Evolutionary conservation across 2,329 filamentous ascomycete genomes (phyloP).

Genomic region (Colletotrichum sp.): DNA sequence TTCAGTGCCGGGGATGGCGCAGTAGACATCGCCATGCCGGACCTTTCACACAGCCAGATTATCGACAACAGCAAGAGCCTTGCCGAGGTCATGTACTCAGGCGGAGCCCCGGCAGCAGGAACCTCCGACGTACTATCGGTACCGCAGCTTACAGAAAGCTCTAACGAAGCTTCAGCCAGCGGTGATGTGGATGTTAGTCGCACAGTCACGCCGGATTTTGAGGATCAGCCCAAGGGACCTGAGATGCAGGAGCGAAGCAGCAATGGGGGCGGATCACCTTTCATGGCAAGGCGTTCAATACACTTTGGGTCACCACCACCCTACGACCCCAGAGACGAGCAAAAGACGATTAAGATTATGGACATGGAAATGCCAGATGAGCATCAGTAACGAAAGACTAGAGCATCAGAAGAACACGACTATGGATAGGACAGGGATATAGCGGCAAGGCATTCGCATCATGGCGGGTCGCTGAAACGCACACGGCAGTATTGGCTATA

Average conservation of each 20-base stretch:
- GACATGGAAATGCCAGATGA: conserved; percentile 42
- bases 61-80: background rate
- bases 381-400: conserved; percentile 18
- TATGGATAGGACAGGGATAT: background rate
- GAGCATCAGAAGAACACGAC: background rate
- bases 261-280: conserved; percentile 24
- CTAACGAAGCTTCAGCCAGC: conserved; percentile 15
- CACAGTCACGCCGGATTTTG: conserved; percentile 20
- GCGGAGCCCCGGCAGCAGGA: conserved; percentile 16
- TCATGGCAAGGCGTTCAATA: conserved; percentile 26
- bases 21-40: conserved; percentile 31
- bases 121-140: conserved; percentile 16
- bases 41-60: conserved; percentile 13
- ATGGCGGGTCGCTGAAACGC: background rate
- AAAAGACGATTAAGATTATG: conserved; percentile 33
- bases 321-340: conserved; percentile 21
- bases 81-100: background rate
- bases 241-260: conserved; percentile 50
- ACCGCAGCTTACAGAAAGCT: conserved; percentile 17
- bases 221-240: conserved; percentile 33
- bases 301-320: background rate
- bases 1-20: conserved; percentile 31
- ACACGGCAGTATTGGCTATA: background rate
- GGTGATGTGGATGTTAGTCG: conserved; percentile 19
- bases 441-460: background rate